Evolutionary conservation across 2,329 filamentous ascomycete genomes (phyloP).

Genomic region (Hypoxylon sp.): DNA sequence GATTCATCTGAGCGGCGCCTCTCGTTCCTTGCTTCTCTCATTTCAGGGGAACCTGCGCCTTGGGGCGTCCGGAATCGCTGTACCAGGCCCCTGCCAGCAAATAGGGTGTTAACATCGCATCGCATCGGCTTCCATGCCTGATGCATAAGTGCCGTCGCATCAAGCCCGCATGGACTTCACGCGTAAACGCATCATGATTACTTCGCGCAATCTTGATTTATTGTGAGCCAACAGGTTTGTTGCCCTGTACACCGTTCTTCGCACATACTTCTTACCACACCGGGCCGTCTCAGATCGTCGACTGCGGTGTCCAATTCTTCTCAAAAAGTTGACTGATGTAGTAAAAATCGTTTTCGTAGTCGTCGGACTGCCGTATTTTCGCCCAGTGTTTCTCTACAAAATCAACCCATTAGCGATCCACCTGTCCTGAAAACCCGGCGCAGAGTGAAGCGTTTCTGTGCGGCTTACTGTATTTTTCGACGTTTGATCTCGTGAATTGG

Average conservation of each 20-base stretch:
- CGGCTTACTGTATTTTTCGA: conserved; percentile 60
- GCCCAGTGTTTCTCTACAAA: conserved; percentile 60
- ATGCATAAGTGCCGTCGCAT: conserved; percentile 25
- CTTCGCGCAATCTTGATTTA: conserved; percentile 14
- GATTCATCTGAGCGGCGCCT: neutral
- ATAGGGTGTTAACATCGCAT: conserved; percentile 12
- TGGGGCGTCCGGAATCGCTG: neutral
- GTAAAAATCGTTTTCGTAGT: conserved; percentile 68
- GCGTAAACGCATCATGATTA: conserved; percentile 26
- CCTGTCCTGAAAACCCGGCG: conserved; percentile 4
- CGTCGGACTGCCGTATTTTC: conserved; percentile 56
- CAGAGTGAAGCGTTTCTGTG: conserved; percentile 12
- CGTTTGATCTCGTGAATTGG: conserved; percentile 59
- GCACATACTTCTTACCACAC: conserved; percentile 33
- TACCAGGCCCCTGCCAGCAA: conserved; percentile 6
- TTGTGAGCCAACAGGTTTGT: conserved; percentile 7
- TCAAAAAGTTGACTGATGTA: conserved; percentile 72
- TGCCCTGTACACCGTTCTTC: conserved; percentile 18
- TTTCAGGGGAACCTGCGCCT: conserved; percentile 22
- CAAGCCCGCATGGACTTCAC: conserved; percentile 15
- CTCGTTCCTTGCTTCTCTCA: conserved; percentile 7
- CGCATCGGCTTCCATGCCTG: conserved; percentile 18
- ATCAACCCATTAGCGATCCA: conserved; percentile 39
- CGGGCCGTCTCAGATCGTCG: conserved; percentile 53
- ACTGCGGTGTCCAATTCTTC: conserved; percentile 63